Evolutionary conservation across 768 basidiomycete species (phyloP).

Genomic region (Lanmaoa rubissima): DNA sequence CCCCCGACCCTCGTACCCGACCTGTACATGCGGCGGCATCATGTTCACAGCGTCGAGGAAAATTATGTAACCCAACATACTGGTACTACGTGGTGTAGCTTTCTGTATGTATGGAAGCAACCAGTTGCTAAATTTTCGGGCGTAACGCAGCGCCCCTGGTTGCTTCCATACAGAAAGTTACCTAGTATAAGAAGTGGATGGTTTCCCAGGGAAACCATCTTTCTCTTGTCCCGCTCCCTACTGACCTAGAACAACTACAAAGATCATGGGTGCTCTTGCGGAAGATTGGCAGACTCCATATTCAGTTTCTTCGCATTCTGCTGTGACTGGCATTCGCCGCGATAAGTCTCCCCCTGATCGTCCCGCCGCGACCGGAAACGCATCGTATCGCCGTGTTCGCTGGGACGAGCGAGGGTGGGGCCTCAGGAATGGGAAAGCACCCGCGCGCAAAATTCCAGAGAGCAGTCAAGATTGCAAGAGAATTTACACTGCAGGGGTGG

Average conservation of each 20-base stretch:
- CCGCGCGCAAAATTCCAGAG: background rate
- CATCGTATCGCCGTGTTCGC: background rate
- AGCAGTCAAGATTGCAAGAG: background rate
- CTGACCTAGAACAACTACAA: background rate
- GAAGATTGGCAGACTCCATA: background rate
- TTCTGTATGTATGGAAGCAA: too few relatives aligned
- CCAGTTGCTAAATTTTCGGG: too few relatives aligned
- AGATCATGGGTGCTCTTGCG: background rate
- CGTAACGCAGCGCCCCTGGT: too few relatives aligned
- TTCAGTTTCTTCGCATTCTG: too few relatives aligned
- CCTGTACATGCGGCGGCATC: too few relatives aligned
- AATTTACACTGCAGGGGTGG: too few relatives aligned
- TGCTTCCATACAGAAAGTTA: too few relatives aligned
- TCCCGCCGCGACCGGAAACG: fast-evolving
- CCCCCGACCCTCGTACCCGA: too few relatives aligned
- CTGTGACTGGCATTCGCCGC: background rate
- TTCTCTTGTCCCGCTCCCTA: background rate
- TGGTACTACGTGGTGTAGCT: too few relatives aligned
- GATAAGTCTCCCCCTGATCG: background rate
- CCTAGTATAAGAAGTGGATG: background rate
- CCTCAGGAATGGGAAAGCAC: background rate
- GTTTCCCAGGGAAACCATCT: background rate
- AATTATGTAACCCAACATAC: too few relatives aligned
- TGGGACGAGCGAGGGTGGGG: background rate
- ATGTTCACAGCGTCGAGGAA: too few relatives aligned